Evolutionary conservation across 2,329 filamentous ascomycete genomes (phyloP).

Genomic region (Pseudocercospora musae): DNA sequence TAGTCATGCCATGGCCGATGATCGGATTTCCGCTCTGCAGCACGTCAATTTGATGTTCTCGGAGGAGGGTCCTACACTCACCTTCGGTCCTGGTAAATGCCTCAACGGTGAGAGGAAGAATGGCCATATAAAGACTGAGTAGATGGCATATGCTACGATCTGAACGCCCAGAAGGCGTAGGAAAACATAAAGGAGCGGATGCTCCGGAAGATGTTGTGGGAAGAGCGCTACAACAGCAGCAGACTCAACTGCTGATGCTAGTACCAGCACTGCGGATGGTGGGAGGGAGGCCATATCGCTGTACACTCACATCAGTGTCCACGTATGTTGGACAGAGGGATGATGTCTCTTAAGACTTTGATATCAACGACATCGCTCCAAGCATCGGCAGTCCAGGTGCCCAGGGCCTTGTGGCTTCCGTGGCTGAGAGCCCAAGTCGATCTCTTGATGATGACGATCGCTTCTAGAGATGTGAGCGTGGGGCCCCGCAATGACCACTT

Average conservation of each 20-base stretch:
- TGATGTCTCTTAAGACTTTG: slow-evolving; percentile 2
- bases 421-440: slow-evolving; percentile 6
- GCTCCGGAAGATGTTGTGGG: slow-evolving; percentile 21
- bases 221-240: neutral
- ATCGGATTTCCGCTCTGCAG: slow-evolving; percentile 27
- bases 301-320: neutral
- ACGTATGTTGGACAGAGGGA: neutral
- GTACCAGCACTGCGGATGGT: slow-evolving; percentile 7
- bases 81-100: slow-evolving; percentile 37
- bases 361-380: slow-evolving; percentile 13
- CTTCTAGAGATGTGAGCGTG: slow-evolving; percentile 4
- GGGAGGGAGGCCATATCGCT: slow-evolving; percentile 8
- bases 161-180: slow-evolving; percentile 17
- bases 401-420: slow-evolving; percentile 3
- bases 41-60: slow-evolving; percentile 1
- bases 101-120: slow-evolving; percentile 40
- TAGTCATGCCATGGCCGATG: slow-evolving; percentile 38
- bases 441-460: slow-evolving; percentile 6
- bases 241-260: slow-evolving; percentile 7
- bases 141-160: slow-evolving; percentile 15
- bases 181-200: slow-evolving; percentile 23
- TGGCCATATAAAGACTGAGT: slow-evolving; percentile 33
- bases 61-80: neutral
- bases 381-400: slow-evolving; percentile 4
- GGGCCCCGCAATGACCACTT: slow-evolving; percentile 9